phyloP scores from a whole-genome alignment of 441 rosid species.

The Capsella rubella region DNA sequence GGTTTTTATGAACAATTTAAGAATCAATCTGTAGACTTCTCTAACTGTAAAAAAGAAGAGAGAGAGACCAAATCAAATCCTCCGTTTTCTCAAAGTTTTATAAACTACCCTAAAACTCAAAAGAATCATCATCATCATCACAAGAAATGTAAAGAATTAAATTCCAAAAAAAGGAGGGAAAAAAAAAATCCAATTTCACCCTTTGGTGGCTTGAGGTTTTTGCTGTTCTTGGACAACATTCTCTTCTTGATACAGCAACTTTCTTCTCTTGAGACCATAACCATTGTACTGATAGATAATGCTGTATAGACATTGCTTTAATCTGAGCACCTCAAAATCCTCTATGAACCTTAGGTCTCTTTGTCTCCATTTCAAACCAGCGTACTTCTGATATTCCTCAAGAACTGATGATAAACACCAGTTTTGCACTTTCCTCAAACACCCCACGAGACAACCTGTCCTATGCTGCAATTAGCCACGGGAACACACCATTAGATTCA shows the following conservation, averaged over 20 bases:
- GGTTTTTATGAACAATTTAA: slow-evolving; percentile 18
- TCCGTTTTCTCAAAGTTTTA: not conserved
- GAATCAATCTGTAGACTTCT: slow-evolving; percentile 30
- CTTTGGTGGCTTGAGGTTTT: slow-evolving; percentile 62
- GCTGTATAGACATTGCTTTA: slow-evolving; percentile 74
- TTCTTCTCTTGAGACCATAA: slow-evolving; percentile 82
- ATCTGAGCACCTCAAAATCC: slow-evolving; percentile 54
- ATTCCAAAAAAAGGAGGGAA: not conserved
- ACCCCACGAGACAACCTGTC: slow-evolving; percentile 90
- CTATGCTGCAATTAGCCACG: slow-evolving; percentile 70
- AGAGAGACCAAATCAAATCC: slow-evolving; percentile 1
- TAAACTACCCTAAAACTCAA: slow-evolving; percentile 18
- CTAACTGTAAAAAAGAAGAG: not conserved
- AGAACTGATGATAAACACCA: slow-evolving; percentile 85
- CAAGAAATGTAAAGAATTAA: slow-evolving; percentile 13
- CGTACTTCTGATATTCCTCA: slow-evolving; percentile 78
- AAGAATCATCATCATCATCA: slow-evolving; percentile 36
- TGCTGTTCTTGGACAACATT: slow-evolving; percentile 48
- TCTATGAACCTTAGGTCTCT: slow-evolving; percentile 73
- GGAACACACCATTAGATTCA: slow-evolving; percentile 15
- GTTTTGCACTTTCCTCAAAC: slow-evolving; percentile 86
- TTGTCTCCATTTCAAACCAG: slow-evolving; percentile 70
- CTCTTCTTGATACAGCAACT: slow-evolving; percentile 70
- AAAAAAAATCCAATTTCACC: slow-evolving; percentile 12
- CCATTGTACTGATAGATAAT: slow-evolving; percentile 83